phyloP scores from a whole-genome alignment of 129 eudicot genomes.

The Helichrysum umbraculigerum region DNA sequence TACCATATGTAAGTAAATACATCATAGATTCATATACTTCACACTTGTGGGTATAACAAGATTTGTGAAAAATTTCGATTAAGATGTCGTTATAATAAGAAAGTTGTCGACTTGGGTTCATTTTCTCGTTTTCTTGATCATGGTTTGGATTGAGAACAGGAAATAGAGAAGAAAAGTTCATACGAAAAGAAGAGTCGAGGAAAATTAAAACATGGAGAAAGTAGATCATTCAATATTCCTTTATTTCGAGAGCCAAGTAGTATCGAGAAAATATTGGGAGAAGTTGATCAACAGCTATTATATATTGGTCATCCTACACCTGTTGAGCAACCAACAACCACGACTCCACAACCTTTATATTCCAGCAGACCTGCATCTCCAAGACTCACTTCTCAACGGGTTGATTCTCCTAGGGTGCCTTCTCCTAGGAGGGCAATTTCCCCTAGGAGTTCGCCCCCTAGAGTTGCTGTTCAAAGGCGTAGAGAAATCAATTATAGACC shows the following conservation, averaged over 20 bases:
- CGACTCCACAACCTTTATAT: slow-evolving; percentile 34
- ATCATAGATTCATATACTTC: not conserved
- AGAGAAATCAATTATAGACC: slow-evolving; percentile 48
- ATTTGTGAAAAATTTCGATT: not conserved
- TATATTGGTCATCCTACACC: slow-evolving; percentile 53
- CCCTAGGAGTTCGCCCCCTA: slow-evolving; percentile 41
- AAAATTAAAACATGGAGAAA: slow-evolving; percentile 62
- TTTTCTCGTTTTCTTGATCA: slow-evolving; percentile 16
- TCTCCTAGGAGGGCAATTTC: slow-evolving; percentile 53
- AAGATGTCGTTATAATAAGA: not conserved
- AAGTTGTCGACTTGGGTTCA: not conserved
- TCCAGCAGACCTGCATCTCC: slow-evolving; percentile 46
- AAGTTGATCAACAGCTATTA: slow-evolving; percentile 66
- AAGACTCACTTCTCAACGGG: slow-evolving; percentile 37
- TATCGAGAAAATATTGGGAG: slow-evolving; percentile 94
- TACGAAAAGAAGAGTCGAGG: slow-evolving; percentile 67
- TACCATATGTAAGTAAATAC: slow-evolving; percentile 50
- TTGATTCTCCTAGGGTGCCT: slow-evolving; percentile 41
- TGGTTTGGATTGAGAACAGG: slow-evolving; percentile 34
- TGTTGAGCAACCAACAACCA: slow-evolving; percentile 45
- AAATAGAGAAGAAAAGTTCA: slow-evolving; percentile 53
- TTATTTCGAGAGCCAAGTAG: slow-evolving; percentile 92
- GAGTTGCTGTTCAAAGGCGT: slow-evolving; percentile 35
- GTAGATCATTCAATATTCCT: slow-evolving; percentile 71
- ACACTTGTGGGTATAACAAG: not conserved